Base-by-base conservation (phyloP, 352 stramenopile genomes). In the Globisporangium paddicum region DNA sequence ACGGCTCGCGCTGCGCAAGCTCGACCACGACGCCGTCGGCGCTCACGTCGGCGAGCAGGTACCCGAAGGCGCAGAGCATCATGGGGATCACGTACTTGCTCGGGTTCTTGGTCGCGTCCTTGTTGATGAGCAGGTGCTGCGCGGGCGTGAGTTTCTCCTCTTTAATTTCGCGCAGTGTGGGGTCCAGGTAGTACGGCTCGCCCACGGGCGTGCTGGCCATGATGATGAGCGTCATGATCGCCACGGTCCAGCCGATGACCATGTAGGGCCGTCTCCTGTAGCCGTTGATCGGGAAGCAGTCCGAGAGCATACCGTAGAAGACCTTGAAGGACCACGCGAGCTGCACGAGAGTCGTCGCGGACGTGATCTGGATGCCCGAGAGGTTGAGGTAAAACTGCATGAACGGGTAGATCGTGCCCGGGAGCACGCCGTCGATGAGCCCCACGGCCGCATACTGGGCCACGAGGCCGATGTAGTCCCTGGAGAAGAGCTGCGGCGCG, bases 301-400 rank as follows among this genome's bases (percentile, higher is more conserved):
- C 75, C 19, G 75, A 83, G 16, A 86, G 19, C 47, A 86, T 72
- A 10, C 75, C 75, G 46, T 79, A 77, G 32, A 86, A 84, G 26
- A 86, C 68, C 62, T 86, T 86, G 56, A 82, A 78, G 49, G 66
- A 78, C 62, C 71, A 76, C 16, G 73, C 65, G 38, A 86, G 69
- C 37, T 64, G 68, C 21, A 86, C 63, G 28, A 83, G 47, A 14
- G 71, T 69, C 3, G 67, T 67, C 10, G 73, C 71, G 9, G 75
- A 75, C 23, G 67, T 69, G 30, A 65, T 67, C 55, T 72, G 59
- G 37, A 64, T 63, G 25, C 71, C 72, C 19, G 63, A 67, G 28
- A 69, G 55, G 26, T 74, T 75, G n/a, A 81, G 55, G 50, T 82
- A 81, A 23, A 46, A 38, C 45, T 73, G 67, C 50, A 84, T 67